Percentiles rank a stretch among this genome's conserved stretches.
phyloP scores from a whole-genome alignment of 106 monocot genomes.

The Agapanthus africanus region DNA sequence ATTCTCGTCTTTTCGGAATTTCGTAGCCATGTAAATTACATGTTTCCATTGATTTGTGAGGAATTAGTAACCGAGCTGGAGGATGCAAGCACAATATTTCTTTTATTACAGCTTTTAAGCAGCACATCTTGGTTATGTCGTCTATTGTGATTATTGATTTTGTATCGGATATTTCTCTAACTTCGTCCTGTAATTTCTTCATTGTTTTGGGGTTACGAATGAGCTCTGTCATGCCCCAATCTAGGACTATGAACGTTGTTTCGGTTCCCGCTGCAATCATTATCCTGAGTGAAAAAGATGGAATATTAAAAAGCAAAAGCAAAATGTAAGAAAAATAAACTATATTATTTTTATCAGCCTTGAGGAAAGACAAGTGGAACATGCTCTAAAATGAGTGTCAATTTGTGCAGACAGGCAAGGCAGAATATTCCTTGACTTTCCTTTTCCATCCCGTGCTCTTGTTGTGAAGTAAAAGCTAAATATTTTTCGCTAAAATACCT shows the following conservation, averaged over 20 bases:
- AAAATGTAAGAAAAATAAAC: no score
- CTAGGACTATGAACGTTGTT: slow-evolving; percentile 5
- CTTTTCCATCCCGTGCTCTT: no score
- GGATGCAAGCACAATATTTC: slow-evolving; percentile 12
- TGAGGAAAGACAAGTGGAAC: no score
- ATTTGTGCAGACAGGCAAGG: no score
- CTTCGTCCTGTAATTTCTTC: slow-evolving; percentile 11
- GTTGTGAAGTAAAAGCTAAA: no score
- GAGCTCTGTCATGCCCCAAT: slow-evolving; percentile 16
- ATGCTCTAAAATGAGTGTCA: no score
- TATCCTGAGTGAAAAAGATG: no score
- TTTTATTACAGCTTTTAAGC: slow-evolving; percentile 8
- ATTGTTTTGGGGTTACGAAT: neutral
- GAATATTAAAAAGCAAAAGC: no score
- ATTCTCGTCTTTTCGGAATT: neutral
- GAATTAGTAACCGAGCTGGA: neutral
- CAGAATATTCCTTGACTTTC: no score
- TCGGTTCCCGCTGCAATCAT: slow-evolving; percentile 21
- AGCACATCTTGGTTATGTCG: neutral
- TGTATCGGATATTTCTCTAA: neutral
- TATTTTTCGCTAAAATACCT: no score
- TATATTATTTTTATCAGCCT: no score
- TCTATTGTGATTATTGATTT: neutral
- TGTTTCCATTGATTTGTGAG: slow-evolving; percentile 6
- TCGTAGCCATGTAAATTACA: slow-evolving; percentile 1